These are phyloP conservation scores for Epichloe hybrida DNA, from an alignment of 2,329 filamentous ascomycete species.

Conservation along the genomic window DNA sequence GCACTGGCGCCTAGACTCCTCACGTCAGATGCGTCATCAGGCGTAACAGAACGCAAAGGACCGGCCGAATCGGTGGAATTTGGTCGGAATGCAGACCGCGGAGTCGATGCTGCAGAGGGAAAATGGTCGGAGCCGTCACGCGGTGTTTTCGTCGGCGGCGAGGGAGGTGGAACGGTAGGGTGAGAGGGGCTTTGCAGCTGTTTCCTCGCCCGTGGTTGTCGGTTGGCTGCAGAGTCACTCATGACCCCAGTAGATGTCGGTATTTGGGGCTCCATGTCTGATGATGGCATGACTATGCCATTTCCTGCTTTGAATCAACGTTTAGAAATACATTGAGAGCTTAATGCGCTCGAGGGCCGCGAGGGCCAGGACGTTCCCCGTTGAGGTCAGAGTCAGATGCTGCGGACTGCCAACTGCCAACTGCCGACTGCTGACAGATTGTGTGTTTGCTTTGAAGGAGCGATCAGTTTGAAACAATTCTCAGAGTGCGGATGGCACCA, in stretches of 20 bases:
- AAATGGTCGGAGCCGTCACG: not conserved
- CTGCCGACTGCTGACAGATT: too few relatives aligned
- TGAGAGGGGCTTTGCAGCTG: constrained; percentile 7
- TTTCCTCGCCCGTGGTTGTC: constrained; percentile 15
- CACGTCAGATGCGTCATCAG: constrained; percentile 35
- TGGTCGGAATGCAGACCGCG: constrained; percentile 21
- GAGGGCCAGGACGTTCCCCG: not conserved
- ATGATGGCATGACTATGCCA: constrained; percentile 31
- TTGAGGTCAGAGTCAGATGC: not conserved
- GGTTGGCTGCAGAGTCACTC: constrained; percentile 21
- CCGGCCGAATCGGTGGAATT: constrained; percentile 18
- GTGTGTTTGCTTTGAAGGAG: not conserved
- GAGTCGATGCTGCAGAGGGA: constrained; percentile 14
- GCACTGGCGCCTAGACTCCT: constrained; percentile 14
- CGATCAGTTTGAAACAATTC: not conserved
- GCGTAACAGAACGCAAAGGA: constrained; percentile 53
- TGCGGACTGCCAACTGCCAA: too few relatives aligned
- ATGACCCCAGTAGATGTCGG: constrained; percentile 15
- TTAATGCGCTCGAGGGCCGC: not conserved
- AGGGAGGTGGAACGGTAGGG: constrained; percentile 10
- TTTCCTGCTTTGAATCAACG: constrained; percentile 24
- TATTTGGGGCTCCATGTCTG: constrained; percentile 31
- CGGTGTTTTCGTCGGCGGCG: constrained; percentile 1
- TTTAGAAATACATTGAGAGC: constrained; percentile 19
- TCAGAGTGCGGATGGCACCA: not conserved